Percentiles rank a stretch among this genome's conserved stretches.
These are phyloP conservation scores for Pleurotus pulmonarius DNA, from an alignment of 768 basidiomycete genomes.

Conservation along the genomic window DNA sequence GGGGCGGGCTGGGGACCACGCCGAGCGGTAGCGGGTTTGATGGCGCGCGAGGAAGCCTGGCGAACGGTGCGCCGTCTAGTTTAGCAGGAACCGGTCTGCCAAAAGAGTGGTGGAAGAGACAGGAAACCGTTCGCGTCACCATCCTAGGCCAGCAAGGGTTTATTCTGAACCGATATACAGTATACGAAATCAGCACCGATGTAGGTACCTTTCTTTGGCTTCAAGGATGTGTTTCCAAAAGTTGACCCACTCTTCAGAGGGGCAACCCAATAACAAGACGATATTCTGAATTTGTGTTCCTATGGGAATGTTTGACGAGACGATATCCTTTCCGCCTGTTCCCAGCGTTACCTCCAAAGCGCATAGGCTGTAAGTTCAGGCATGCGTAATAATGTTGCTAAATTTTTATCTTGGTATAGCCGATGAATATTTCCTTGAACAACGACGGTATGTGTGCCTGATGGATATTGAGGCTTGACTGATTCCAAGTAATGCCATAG, in stretches of 20 bases:
- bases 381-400: conserved; percentile 1
- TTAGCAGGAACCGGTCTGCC: conserved; percentile 72
- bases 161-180: conserved; percentile 81
- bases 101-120: conserved; percentile 83
- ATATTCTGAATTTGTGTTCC: conserved; percentile 90
- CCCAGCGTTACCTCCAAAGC: conserved; percentile 85
- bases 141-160: conserved; percentile 90
- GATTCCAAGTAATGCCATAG: conserved; percentile 29
- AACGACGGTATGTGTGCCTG: conserved; percentile 55
- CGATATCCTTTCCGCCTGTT: conserved; percentile 94
- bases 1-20: neutral
- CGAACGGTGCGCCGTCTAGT: conserved; percentile 51
- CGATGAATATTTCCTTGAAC: conserved; percentile 89
- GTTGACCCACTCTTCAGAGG: conserved; percentile 34
- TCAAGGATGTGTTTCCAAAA: neutral
- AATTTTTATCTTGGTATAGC: conserved; percentile 36
- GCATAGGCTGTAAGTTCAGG: conserved; percentile 65
- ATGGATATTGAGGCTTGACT: no score
- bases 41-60: conserved; percentile 20
- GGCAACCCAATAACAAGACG: conserved; percentile 72
- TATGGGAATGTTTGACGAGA: conserved; percentile 82
- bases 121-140: conserved; percentile 67
- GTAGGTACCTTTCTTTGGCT: conserved; percentile 38
- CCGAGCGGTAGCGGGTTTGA: conserved; percentile 28
- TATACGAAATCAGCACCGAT: conserved; percentile 78